Conservation (phyloP, 2,329 filamentous ascomycete species). For the Pseudogymnoascus sp. region DNA sequence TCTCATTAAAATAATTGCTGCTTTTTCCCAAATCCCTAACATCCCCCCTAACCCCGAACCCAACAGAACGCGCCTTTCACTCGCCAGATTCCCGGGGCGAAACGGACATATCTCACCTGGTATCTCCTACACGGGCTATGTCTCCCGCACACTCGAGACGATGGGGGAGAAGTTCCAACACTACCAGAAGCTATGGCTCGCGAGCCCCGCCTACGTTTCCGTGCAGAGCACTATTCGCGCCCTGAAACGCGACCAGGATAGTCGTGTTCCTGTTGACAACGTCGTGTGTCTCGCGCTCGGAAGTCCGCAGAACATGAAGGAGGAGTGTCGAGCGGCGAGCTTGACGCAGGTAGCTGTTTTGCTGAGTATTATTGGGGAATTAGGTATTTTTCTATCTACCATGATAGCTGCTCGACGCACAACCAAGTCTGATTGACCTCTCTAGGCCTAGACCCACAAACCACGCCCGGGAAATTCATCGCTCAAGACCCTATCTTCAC, state of each 20-base stretch:
- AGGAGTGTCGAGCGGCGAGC: slow-evolving; percentile 14
- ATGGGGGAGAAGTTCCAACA: slow-evolving; percentile 20
- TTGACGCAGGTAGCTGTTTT: too few relatives aligned
- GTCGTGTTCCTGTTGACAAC: slow-evolving; percentile 15
- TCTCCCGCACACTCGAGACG: slow-evolving; percentile 22
- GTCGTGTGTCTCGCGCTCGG: slow-evolving; percentile 26
- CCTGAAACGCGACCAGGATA: background rate
- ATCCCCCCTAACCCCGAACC: too few relatives aligned
- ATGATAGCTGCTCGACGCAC: too few relatives aligned
- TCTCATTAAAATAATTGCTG: too few relatives aligned
- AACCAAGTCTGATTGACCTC: too few relatives aligned
- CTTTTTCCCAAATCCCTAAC: too few relatives aligned
- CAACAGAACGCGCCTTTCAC: background rate
- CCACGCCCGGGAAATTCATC: too few relatives aligned
- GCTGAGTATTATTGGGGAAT: too few relatives aligned
- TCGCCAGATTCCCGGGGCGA: background rate
- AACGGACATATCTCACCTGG: background rate
- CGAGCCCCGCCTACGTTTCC: slow-evolving; percentile 13
- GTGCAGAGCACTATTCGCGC: slow-evolving; percentile 11
- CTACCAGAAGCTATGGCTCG: slow-evolving; percentile 22
- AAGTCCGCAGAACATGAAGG: slow-evolving; percentile 23
- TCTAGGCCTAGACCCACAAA: too few relatives aligned
- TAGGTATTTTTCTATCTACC: too few relatives aligned
- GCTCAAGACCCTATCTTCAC: too few relatives aligned
- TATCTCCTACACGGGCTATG: slow-evolving; percentile 12